Base-by-base conservation (phyloP, 2,329 filamentous ascomycete genomes). In the Aulographum hederae region DNA sequence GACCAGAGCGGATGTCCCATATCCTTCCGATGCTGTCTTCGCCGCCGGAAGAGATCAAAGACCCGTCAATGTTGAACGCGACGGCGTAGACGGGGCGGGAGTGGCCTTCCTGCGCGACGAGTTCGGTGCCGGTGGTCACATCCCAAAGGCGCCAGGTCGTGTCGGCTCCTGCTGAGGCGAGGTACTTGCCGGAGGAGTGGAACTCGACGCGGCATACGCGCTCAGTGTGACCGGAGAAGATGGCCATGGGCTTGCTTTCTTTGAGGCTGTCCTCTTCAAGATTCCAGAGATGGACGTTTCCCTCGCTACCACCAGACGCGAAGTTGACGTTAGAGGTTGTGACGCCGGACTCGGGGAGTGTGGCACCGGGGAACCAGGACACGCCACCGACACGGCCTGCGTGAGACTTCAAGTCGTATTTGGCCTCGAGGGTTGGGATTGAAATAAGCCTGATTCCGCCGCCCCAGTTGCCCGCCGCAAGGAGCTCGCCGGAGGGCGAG, bases 81-180 rank as follows among this genome's bases (percentile, higher is more conserved):
- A 95, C 69, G 0, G 84, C 69, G 46, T 89, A 95, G 10, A 95
- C 89, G 38, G 91, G 89, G 34, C 86, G 73, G 6, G 84, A 91
- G 51, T 98, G 89, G 1, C 89, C 89, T 56, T 95, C 86, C 52
- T 98, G 89, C 1, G 91, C 63, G 2, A 92, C 63, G 2, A 95
- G 57, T 47, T 95, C 85, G 2, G 75, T 75, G 0, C 73, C 80
- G 0, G 78, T 89, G 42, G 81, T 74, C 1, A 95, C 72, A 49
- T 95, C 86, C 86, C 89, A 98, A 20, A 98, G 61, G 28, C 86
- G 73, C 89, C 89, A 98, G 1, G 89, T 93, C 2, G 84, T 93
- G 49, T 98, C 89, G 45, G 89, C 89, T 0, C 84, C 93, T 5
- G 89, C 89, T 1, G 85, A 93, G 4, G 86, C 89, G 4, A 95